Evolutionary conservation across 495 filamentous ascomycete species (phyloP), one percentile per base, ranked within the genome.

Genomic region (Penicillium goetzii): DNA sequence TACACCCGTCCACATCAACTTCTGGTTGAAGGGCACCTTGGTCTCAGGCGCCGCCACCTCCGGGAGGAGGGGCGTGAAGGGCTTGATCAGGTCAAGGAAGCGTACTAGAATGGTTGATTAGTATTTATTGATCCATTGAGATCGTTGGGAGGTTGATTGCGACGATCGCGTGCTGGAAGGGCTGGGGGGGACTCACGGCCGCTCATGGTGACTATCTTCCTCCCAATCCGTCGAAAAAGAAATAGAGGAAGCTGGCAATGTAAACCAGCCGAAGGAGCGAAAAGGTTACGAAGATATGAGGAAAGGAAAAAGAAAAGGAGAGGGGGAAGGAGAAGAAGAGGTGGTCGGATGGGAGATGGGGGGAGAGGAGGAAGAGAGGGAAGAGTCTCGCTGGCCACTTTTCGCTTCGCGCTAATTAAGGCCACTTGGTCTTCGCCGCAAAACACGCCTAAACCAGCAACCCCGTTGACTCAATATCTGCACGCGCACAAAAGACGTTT

Each of bases 51-150:
- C 89, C 81, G 93, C 89, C 78, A 99, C 95, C 89, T 99, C 95
- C 76, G 95, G 95, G 76, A 99, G 90, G 85, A 97, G 90, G 80
- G 95, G 93, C 84, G 93, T 90, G 80, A 99, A 99, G 78, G 96
- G 95, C 81, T 98, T 99, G 81, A 99, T 94, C 69, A 97, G 86
- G 81, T 99, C 95, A 82, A 99, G 92, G 75, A 99, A 99, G 75
- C 95, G 96, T 82, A 98, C 94, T 97, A 81, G 68, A 67, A 38
- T 43, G 34, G 17, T 28, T 11, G 8, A 57, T 74, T 36, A 76
- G 72, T 49, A 69, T 71, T 41, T 50, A 25, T 43, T 19, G 53
- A 56, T 61, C 72, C 66, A 78, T 78, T 79, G 76, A 66, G 59
- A 58, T 19, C n/a, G 58, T 65, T 60, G 43, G 28, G 54, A 47